A percentile compares a stretch with the other conserved stretches of the same genome.
These are phyloP conservation scores for Lasiodiplodia theobromae DNA, from an alignment of 2,329 filamentous ascomycete species.

Conservation along the genomic window DNA sequence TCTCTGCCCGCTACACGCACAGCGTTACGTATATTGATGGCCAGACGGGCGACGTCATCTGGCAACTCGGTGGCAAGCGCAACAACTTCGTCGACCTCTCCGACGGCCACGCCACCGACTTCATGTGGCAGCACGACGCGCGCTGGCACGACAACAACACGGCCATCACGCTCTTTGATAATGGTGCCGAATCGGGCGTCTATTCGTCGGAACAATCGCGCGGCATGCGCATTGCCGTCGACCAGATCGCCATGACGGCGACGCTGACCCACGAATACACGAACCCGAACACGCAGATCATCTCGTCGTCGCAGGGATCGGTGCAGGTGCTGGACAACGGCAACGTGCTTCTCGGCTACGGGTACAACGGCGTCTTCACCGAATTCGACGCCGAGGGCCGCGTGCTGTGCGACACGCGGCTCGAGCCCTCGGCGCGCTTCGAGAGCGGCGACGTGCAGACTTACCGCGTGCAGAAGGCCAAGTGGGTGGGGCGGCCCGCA, in stretches of 20 bases:
- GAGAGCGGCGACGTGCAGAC: conserved; percentile 43
- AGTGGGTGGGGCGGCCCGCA: conserved; percentile 36
- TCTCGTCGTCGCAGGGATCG: conserved; percentile 51
- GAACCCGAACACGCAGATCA: conserved; percentile 45
- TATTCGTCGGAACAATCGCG: conserved; percentile 35
- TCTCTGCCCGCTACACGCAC: conserved; percentile 36
- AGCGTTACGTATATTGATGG: conserved; percentile 37
- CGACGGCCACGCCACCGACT: conserved; percentile 53
- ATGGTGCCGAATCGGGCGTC: conserved; percentile 37
- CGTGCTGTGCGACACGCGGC: conserved; percentile 52
- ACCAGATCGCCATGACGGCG: conserved; percentile 53
- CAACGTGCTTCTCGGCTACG: conserved; percentile 59
- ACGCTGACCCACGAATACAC: conserved; percentile 50
- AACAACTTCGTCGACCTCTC: conserved; percentile 53
- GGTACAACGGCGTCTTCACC: conserved; percentile 57
- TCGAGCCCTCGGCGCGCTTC: conserved; percentile 38
- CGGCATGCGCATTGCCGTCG: conserved; percentile 50
- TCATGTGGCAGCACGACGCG: conserved; percentile 62
- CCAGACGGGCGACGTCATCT: conserved; percentile 54
- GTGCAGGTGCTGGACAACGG: conserved; percentile 52
- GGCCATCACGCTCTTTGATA: conserved; percentile 50
- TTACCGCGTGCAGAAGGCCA: conserved; percentile 46
- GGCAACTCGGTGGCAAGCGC: conserved; percentile 58
- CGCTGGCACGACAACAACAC: conserved; percentile 45
- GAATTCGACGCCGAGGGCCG: conserved; percentile 54